Base-by-base conservation (phyloP, 2,329 filamentous ascomycete species). In the Plenodomus biglobosus region DNA sequence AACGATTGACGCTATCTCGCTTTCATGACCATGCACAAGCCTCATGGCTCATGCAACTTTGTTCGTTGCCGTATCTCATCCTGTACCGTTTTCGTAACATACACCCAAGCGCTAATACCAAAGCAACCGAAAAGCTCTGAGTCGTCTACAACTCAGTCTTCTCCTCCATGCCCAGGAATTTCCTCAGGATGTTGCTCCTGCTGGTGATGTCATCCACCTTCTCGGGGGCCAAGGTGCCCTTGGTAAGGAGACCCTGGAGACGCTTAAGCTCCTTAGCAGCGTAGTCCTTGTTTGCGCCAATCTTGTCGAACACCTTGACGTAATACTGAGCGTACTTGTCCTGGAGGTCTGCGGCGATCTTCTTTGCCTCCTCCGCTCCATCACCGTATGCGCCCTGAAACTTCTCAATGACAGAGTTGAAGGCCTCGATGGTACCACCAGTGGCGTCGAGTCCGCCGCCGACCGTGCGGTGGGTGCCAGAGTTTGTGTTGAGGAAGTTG, bases 251-350 rank as follows among this genome's bases (percentile, higher is more conserved):
- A 60, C 86, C 85, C 62, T 90, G 82, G 53, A 97, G 80, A 56
- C 92, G 84, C 52, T 85, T 80, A 55, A 92, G 78, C 80, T 97
- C 92, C 84, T 96, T 97, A 69, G 83, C 77, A 40, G 85, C 90
- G 68, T 90, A 96, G 43, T 79, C 86, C 53, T 87, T 80, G 76
- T 87, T 95, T 73, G 86, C 80, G 69, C 78, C 80, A 56, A 94
- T 77, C 84, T 96, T 97, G 71, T 89, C 84, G 52, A 94, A 87
- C 45, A 95, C 91, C 71, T 89, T 90, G 71, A 94, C 80, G 74
- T 99, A 97, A 83, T 99, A 99, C 75, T 92, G 82, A 39, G 90
- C 90, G 69, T 92, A 95, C 78, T 89, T 90, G 73, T 86, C 85
- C 75, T 86, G 83, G 43, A 94, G 72, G 42, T 75, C 77, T 61